phyloP scores from a whole-genome alignment of 352 stramenopile species.

The Pythium sp. region DNA sequence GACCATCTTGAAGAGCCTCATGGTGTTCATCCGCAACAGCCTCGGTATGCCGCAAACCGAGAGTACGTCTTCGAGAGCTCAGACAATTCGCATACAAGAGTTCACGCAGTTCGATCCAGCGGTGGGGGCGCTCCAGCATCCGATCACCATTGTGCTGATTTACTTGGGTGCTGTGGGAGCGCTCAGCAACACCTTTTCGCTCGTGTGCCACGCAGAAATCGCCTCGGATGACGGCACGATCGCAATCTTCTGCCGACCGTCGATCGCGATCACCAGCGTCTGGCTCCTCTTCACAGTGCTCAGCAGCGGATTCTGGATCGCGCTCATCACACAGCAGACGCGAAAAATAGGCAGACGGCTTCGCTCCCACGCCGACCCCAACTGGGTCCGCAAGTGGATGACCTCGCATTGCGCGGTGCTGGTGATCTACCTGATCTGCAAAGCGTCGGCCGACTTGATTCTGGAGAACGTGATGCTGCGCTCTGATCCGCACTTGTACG shows the following conservation, averaged over 20 bases:
- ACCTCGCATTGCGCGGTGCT: slow-evolving; percentile 19
- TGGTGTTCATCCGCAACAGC: slow-evolving; percentile 5
- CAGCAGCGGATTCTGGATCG: slow-evolving; percentile 40
- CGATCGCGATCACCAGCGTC: slow-evolving; percentile 29
- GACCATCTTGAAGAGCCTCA: slow-evolving; percentile 14
- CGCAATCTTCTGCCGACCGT: slow-evolving; percentile 31
- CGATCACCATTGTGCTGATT: slow-evolving; percentile 30
- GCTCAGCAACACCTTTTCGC: slow-evolving; percentile 45
- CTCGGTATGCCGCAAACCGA: not conserved
- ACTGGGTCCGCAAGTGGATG: slow-evolving; percentile 29
- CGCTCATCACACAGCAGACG: slow-evolving; percentile 34
- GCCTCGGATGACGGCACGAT: slow-evolving; percentile 27
- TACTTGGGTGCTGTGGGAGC: slow-evolving; percentile 38
- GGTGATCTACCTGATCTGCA: slow-evolving; percentile 31
- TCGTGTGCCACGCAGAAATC: slow-evolving; percentile 29
- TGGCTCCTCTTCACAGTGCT: slow-evolving; percentile 34
- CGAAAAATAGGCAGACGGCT: slow-evolving; percentile 25
- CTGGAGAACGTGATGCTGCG: slow-evolving; percentile 28
- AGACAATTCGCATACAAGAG: not conserved
- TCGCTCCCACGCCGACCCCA: slow-evolving; percentile 18
- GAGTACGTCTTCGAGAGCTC: too few relatives aligned
- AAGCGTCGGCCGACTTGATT: slow-evolving; percentile 21
- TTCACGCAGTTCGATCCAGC: slow-evolving; percentile 5
- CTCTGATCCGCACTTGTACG: slow-evolving; percentile 38
- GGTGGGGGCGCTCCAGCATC: slow-evolving; percentile 31